Percentiles rank a stretch among this genome's conserved stretches.
These are phyloP conservation scores for Adansonia digitata DNA, from an alignment of 345 rosid genomes.

Conservation along the genomic window DNA sequence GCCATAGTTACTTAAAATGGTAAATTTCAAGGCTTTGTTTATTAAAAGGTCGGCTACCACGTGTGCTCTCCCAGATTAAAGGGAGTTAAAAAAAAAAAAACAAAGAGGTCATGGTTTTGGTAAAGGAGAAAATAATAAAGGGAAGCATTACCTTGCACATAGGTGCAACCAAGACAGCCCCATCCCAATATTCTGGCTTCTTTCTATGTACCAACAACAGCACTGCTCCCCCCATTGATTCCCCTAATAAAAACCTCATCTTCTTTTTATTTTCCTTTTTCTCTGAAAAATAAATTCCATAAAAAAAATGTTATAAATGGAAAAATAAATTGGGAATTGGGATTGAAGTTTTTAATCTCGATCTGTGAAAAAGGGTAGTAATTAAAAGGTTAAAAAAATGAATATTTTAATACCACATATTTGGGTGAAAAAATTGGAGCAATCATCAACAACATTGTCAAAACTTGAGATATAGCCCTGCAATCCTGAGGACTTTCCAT, in stretches of 20 bases:
- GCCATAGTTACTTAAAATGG: too few relatives aligned
- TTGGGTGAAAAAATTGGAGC: slow-evolving; percentile 42
- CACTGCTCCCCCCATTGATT: slow-evolving; percentile 92
- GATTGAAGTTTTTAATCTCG: background rate
- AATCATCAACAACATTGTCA: slow-evolving; percentile 52
- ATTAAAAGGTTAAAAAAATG: background rate
- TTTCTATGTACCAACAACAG: slow-evolving; percentile 53
- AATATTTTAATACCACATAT: slow-evolving; percentile 48
- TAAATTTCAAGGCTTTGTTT: too few relatives aligned
- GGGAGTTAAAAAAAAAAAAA: background rate
- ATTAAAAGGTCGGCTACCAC: too few relatives aligned
- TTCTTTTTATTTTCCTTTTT: slow-evolving; percentile 49
- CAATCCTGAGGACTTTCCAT: slow-evolving; percentile 73
- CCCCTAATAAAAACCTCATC: slow-evolving; percentile 69
- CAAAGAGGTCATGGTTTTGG: background rate
- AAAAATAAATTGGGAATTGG: background rate
- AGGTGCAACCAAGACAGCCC: slow-evolving; percentile 77
- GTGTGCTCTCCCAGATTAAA: too few relatives aligned
- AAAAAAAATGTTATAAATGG: background rate
- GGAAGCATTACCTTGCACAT: slow-evolving; percentile 68
- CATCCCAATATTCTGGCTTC: slow-evolving; percentile 68
- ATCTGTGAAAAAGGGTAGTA: too few relatives aligned
- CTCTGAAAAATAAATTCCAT: slow-evolving; percentile 33
- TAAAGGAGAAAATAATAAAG: background rate
- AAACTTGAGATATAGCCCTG: slow-evolving; percentile 41